These are phyloP conservation scores for Aspergillus nomiae DNA, from an alignment of 2,329 filamentous ascomycete genomes.

Conservation along the genomic window DNA sequence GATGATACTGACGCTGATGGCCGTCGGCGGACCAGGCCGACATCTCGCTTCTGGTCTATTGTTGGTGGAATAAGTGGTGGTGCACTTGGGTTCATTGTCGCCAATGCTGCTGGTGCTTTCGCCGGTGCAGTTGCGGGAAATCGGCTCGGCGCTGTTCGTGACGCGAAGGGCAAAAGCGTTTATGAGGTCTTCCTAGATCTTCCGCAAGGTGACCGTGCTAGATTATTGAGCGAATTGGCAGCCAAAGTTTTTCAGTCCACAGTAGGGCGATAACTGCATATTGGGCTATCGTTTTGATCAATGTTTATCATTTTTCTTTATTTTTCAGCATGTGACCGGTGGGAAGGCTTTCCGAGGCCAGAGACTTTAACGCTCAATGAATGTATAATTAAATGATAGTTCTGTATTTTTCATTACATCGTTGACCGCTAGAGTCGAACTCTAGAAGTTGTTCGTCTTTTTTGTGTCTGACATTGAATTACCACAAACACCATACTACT, in stretches of 20 bases:
- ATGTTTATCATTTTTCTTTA: background rate
- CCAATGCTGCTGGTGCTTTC: constrained; percentile 83
- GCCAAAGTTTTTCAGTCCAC: constrained; percentile 70
- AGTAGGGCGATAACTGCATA: constrained; percentile 28
- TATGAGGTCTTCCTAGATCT: constrained; percentile 88
- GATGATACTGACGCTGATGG: constrained; percentile 63
- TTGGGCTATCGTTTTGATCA: background rate
- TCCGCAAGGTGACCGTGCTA: constrained; percentile 77
- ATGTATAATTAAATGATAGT: too few species aligned
- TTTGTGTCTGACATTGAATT: too few species aligned
- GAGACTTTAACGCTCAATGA: too few species aligned
- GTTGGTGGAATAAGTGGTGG: constrained; percentile 84
- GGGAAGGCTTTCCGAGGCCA: too few species aligned
- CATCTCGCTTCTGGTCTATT: constrained; percentile 80
- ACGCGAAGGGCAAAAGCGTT: constrained; percentile 91
- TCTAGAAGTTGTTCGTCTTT: too few species aligned
- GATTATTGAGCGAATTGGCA: constrained; percentile 79
- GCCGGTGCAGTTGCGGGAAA: constrained; percentile 93
- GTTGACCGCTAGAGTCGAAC: too few species aligned
- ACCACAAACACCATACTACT: too few species aligned
- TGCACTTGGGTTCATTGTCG: constrained; percentile 91
- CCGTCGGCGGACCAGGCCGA: constrained; percentile 48
- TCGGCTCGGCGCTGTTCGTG: constrained; percentile 82
- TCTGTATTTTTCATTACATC: too few species aligned
- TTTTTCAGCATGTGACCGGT: too few species aligned